phyloP scores from a whole-genome alignment of 208 protist genomes.

The Trypanosoma mega region DNA sequence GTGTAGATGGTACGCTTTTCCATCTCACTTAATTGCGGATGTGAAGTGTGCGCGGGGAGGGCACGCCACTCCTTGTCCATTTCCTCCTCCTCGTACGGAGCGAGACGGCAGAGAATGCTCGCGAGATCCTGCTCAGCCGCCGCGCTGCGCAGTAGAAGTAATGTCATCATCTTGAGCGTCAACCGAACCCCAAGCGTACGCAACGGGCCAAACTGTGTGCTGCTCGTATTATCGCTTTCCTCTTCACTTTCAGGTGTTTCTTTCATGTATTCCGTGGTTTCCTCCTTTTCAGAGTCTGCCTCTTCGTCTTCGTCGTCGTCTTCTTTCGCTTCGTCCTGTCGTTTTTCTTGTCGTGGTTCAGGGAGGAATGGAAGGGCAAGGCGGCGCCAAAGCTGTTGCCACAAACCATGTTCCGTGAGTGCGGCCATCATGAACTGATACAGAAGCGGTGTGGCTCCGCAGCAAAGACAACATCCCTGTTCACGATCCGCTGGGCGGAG shows the following conservation, averaged over 20 bases:
- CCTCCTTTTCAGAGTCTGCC: not conserved
- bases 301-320: no score
- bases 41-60: not conserved
- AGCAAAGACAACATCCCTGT: constrained; percentile 5
- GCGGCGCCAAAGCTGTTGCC: constrained; percentile 14
- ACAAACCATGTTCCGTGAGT: constrained; percentile 15
- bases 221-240: not conserved
- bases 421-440: constrained; percentile 13
- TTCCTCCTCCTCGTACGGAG: constrained; percentile 6
- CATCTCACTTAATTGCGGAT: not conserved
- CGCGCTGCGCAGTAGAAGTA: constrained; percentile 5
- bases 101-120: constrained; percentile 2
- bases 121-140: constrained; percentile 1
- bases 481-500: not conserved
- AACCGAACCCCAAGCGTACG: constrained; percentile 11
- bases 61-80: not conserved
- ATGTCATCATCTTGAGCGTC: constrained; percentile 21
- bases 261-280: not conserved
- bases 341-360: not conserved
- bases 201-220: no score
- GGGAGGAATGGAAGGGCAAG: constrained; percentile 9
- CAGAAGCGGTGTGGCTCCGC: not conserved
- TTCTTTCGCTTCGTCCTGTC: not conserved
- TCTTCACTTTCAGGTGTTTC: not conserved
- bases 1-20: constrained; percentile 10